Evolutionary conservation across 106 monocot species (phyloP).

Genomic region (Allium cepa): DNA sequence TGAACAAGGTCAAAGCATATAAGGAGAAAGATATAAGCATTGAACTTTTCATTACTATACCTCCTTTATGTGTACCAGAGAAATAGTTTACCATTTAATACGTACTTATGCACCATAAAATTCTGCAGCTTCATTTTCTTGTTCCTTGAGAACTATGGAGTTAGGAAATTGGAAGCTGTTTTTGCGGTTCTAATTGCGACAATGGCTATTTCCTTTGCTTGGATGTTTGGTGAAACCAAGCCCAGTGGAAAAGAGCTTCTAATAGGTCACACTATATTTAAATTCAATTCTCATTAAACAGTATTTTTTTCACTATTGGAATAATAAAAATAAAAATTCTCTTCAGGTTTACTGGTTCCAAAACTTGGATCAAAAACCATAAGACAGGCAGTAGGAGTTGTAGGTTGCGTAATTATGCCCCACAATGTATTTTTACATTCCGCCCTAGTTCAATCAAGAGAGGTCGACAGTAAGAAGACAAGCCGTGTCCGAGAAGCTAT

Average conservation of each 20-base stretch:
- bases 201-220: constrained; percentile 84
- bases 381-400: constrained; percentile 79
- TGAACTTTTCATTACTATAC: too few species aligned
- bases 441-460: constrained; percentile 87
- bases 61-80: too few species aligned
- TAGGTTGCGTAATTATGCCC: constrained; percentile 95
- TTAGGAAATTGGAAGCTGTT: constrained; percentile 85
- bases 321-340: background rate
- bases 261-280: constrained; percentile 33
- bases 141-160: constrained; percentile 88
- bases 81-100: too few species aligned
- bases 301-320: too few species aligned
- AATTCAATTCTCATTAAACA: background rate
- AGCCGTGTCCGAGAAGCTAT: constrained; percentile 65
- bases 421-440: constrained; percentile 94
- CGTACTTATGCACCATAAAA: background rate
- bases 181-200: constrained; percentile 81
- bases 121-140: constrained; percentile 79
- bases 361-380: constrained; percentile 76
- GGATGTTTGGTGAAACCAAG: constrained; percentile 85
- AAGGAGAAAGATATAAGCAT: too few species aligned
- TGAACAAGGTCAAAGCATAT: too few species aligned
- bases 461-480: constrained; percentile 53
- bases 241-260: constrained; percentile 75
- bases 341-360: constrained; percentile 67